These are phyloP conservation scores for Ceraceosorus guamensis DNA, from an alignment of 1,284 basidiomycete genomes.

Conservation along the genomic window DNA sequence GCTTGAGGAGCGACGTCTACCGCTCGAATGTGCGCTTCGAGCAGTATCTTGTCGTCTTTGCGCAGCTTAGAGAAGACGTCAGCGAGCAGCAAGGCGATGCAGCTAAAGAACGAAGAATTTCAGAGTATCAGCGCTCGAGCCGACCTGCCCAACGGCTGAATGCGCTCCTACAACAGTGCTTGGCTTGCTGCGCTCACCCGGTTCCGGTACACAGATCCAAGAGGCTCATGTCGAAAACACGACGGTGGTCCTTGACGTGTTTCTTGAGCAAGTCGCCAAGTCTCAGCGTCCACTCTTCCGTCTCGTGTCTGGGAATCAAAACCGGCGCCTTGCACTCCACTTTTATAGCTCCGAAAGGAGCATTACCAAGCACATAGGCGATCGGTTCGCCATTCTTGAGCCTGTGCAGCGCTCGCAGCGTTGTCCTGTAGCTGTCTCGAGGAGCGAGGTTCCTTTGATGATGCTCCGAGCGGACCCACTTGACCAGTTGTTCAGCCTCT, in stretches of 20 bases:
- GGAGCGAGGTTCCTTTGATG: too few relatives aligned
- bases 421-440: too few relatives aligned
- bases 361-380: slow-evolving; percentile 2
- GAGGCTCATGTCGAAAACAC: background rate
- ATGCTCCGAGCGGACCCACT: too few relatives aligned
- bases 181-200: too few relatives aligned
- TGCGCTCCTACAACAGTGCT: too few relatives aligned
- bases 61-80: slow-evolving; percentile 1
- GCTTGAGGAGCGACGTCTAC: too few relatives aligned
- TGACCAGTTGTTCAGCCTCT: too few relatives aligned
- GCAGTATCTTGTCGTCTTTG: background rate
- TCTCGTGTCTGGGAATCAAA: slow-evolving; percentile 12
- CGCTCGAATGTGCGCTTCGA: background rate
- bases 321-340: background rate
- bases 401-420: too few relatives aligned
- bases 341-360: background rate
- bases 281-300: slow-evolving; percentile 5
- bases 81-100: slow-evolving; percentile 6
- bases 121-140: too few relatives aligned
- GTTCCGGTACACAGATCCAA: slow-evolving; percentile 11
- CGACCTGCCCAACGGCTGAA: too few relatives aligned
- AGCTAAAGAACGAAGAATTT: too few relatives aligned
- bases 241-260: background rate
- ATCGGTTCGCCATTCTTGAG: slow-evolving; percentile 1
- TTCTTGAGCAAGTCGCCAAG: background rate